Percentiles rank a stretch among this genome's conserved stretches.
Evolutionary conservation across 441 rosid species (phyloP).

Genomic region (Bocquillonia castaneifolia): DNA sequence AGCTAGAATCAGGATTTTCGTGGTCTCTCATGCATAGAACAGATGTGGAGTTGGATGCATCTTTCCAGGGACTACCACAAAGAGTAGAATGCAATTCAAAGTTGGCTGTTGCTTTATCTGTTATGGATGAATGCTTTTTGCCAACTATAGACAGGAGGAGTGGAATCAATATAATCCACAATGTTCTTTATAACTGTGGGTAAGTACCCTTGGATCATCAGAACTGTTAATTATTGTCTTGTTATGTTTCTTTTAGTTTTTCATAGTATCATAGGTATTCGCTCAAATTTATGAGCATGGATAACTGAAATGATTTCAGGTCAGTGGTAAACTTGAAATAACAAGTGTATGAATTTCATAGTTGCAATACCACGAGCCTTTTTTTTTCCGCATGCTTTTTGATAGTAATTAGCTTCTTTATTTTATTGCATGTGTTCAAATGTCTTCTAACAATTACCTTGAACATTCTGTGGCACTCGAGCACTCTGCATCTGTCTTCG

Average conservation of each 20-base stretch:
- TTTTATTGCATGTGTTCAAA: background rate
- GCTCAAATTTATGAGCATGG: conserved; percentile 4
- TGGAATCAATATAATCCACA: conserved; percentile 67
- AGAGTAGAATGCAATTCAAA: conserved; percentile 85
- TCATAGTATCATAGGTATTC: conserved; percentile 4
- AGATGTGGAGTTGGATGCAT: conserved; percentile 44
- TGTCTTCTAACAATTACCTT: background rate
- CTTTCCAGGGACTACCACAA: conserved; percentile 49
- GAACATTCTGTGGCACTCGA: background rate
- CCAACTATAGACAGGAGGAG: conserved; percentile 93
- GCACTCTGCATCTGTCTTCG: background rate
- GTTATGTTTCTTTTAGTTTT: background rate
- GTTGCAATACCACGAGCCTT: background rate
- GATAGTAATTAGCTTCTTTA: background rate
- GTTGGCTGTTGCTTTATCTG: conserved; percentile 84
- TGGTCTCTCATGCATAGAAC: conserved; percentile 83
- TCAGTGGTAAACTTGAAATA: background rate
- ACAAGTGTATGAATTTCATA: background rate
- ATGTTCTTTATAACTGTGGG: conserved; percentile 83
- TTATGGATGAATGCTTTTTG: conserved; percentile 97
- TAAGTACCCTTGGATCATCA: conserved; percentile 33
- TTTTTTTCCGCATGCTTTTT: background rate
- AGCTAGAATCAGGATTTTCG: conserved; percentile 80
- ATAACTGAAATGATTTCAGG: conserved; percentile 3
- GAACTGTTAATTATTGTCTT: background rate